Percentiles rank a stretch among this genome's conserved stretches.
These are phyloP conservation scores for Blastosporella zonata DNA, from an alignment of 1,284 basidiomycete species.

Conservation along the genomic window DNA sequence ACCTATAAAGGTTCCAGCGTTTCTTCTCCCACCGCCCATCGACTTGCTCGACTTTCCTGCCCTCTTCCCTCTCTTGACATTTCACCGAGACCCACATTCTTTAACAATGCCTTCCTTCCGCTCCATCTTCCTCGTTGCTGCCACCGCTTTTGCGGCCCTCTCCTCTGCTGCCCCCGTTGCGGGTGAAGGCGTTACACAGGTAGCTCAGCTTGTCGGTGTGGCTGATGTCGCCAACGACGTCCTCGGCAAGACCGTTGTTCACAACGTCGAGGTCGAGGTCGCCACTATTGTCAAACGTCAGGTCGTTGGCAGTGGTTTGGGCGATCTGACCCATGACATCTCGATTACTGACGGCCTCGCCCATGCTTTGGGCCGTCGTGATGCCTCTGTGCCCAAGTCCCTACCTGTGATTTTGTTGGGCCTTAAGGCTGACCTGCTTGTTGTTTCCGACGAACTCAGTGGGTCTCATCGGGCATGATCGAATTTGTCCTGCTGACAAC, in stretches of 20 bases:
- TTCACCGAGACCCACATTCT: background rate
- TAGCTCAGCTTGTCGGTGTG: background rate
- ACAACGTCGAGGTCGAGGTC: background rate
- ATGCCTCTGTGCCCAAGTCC: background rate
- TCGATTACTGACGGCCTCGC: background rate
- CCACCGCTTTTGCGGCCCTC: background rate
- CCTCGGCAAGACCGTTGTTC: background rate
- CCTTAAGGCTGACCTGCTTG: slow-evolving; percentile 4
- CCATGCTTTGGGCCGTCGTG: background rate
- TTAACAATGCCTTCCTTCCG: slow-evolving; percentile 3
- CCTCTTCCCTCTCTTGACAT: background rate
- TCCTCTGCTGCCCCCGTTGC: slow-evolving; percentile 1
- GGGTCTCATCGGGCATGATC: too few species aligned
- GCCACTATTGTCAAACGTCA: background rate
- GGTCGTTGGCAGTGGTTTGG: background rate
- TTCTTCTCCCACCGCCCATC: background rate
- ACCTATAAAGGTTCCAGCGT: background rate
- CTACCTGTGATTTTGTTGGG: slow-evolving; percentile 1
- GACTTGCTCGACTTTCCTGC: background rate
- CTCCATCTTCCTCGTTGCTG: background rate
- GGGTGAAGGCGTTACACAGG: background rate
- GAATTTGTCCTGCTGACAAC: background rate
- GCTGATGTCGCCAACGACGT: background rate
- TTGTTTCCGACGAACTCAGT: slow-evolving; percentile 4
- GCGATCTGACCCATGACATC: background rate